Conservation (phyloP, 257 asterid genomes). For the Primulina huaijiensis region DNA sequence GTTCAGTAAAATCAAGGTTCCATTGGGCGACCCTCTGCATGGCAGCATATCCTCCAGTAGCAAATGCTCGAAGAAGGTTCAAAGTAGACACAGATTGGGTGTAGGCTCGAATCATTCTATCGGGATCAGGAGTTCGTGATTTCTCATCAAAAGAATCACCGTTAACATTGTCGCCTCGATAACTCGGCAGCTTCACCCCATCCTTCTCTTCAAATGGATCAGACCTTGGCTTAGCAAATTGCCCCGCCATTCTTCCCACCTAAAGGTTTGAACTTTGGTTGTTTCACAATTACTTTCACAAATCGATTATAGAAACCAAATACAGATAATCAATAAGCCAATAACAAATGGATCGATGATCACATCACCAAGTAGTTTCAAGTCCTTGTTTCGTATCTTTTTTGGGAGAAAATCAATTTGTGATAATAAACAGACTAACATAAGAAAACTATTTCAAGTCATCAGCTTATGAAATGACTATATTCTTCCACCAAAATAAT, state of each 20-base stretch:
- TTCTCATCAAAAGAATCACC: slow-evolving; percentile 59
- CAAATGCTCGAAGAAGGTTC: slow-evolving; percentile 65
- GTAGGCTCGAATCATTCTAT: slow-evolving; percentile 59
- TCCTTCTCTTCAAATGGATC: slow-evolving; percentile 55
- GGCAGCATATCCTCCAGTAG: slow-evolving; percentile 73
- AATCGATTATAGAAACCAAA: too few relatives aligned
- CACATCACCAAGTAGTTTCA: not conserved
- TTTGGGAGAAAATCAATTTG: not conserved
- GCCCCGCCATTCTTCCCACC: slow-evolving; percentile 79
- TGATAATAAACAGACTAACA: not conserved
- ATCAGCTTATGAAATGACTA: not conserved
- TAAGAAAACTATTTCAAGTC: too few relatives aligned
- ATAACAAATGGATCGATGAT: not conserved
- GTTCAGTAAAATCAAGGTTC: slow-evolving; percentile 67
- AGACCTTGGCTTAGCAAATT: slow-evolving; percentile 71
- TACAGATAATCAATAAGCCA: not conserved
- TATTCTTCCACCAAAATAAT: not conserved
- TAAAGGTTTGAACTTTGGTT: slow-evolving; percentile 10
- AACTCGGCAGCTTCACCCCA: slow-evolving; percentile 64
- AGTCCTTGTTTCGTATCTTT: not conserved
- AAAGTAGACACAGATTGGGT: slow-evolving; percentile 61
- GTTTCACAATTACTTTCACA: not conserved
- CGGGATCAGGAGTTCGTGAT: slow-evolving; percentile 58
- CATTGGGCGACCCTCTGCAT: slow-evolving; percentile 65
- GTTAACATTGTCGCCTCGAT: slow-evolving; percentile 63